Evolutionary conservation across 768 basidiomycete genomes (phyloP), one percentile per base, ranked within the genome.

Genomic region (Podaxis sp.): DNA sequence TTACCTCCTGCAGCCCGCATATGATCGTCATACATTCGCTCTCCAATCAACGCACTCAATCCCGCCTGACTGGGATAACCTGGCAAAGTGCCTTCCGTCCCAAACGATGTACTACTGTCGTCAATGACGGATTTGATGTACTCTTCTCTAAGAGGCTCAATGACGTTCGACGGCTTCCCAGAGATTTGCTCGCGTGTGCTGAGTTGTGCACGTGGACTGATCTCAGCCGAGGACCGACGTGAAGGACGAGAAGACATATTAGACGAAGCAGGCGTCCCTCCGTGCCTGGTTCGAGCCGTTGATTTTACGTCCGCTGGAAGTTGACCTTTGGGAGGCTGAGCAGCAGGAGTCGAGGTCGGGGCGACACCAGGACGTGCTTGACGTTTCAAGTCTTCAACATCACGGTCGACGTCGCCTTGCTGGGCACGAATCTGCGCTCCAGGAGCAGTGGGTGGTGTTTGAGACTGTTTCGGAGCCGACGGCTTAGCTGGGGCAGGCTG

Each of bases 1-100:
- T n/a, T 50, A 64, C 66, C 68, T 22, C 40, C 60, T 15, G 56
- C 60, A 8, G 64, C 65, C 4, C 67, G 46, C 15, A 66, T 38
- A 13, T 55, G 56, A 60, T 71, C 69, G 6, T 66, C 69, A 13
- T 58, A 64, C 46, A 73, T 64, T 12, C 72, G 50, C n/a, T 71
- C 68, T 8, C 61, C 48, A 13, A 73, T 62, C 33, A 70, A 51
- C 24, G 56, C 56, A 48, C 63, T 66, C 67, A 71, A 61, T 8
- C 64, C 67, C 0, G 28, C 58, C 7, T 44, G 52, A 15, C 64
- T 67, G 17, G 68, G 68, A 61, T 68, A 69, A 15, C 69, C 69
- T 33, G 71, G 69, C 22, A 72, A 24, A 4, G 62, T 49, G 2
- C 69, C 69, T 4, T 58, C 66, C 22, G 60, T 53, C 6, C 56